Conservation (phyloP, 805 yeast genomes). For the Nakazawaea wyomingensis region DNA sequence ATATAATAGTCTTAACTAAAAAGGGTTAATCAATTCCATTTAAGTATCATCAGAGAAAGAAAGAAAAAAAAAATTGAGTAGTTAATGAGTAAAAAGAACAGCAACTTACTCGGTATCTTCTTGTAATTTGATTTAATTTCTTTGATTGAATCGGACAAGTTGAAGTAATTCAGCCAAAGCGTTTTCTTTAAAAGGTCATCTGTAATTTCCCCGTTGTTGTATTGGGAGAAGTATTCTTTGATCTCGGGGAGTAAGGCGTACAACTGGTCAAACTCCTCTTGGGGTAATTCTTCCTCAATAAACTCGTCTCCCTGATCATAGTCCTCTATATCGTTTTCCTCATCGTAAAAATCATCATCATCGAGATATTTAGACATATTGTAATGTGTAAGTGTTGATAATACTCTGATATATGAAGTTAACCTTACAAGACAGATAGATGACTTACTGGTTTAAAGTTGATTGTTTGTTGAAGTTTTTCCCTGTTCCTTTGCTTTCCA, state of each 20-base stretch:
- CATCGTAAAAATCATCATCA: constrained; percentile 26
- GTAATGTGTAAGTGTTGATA: no score
- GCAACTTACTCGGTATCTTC: constrained; percentile 20
- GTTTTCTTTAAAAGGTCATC: constrained; percentile 52
- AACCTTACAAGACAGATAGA: no score
- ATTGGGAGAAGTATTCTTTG: constrained; percentile 31
- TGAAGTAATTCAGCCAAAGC: constrained; percentile 55
- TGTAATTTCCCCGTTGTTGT: constrained; percentile 36
- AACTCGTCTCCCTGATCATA: constrained; percentile 27
- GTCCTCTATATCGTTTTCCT: constrained; percentile 21
- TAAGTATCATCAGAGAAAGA: background rate
- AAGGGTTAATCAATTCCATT: background rate
- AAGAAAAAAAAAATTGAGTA: background rate
- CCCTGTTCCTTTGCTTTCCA: no score
- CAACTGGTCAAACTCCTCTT: constrained; percentile 39
- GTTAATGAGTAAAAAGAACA: background rate
- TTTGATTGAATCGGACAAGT: constrained; percentile 43
- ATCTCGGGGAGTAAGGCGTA: constrained; percentile 38
- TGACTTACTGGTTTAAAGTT: no score
- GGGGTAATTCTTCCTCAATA: constrained; percentile 33
- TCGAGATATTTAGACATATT: constrained; percentile 7
- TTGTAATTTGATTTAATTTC: constrained; percentile 35
- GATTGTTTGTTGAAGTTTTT: no score
- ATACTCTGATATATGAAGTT: no score
- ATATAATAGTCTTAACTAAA: background rate